Evolutionary conservation across 495 filamentous ascomycete genomes (phyloP), one percentile per base, ranked within the genome.

Genomic region (Mycothermus thermophilus): DNA sequence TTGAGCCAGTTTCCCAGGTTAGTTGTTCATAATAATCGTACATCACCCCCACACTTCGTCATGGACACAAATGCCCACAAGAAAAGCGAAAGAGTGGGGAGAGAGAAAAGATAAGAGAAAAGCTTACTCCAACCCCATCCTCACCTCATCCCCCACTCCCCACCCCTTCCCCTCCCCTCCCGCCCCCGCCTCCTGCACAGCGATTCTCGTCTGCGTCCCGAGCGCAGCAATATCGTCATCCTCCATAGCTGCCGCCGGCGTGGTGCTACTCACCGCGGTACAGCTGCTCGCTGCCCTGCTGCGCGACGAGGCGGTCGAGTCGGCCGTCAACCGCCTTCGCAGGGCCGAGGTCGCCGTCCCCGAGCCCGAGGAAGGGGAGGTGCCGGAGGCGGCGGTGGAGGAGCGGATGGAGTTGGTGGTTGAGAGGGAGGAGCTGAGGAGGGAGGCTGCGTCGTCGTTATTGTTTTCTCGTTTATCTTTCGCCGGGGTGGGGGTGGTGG

Each of bases 111-210:
- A 25, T 25, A 6, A 25, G 6, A 11, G 11, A 25, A 11, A 25
- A 11, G 22, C 22, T 25, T 34, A 57, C 34, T 58, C 56, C 37
- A 60, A 44, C 13, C 57, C 51, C 57, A 60, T 60, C 37, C 51
- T 38, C 7, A 56, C 52, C 20, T 60, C 57, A 40, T 60, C 57
- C 2, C 57, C 57, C 2, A 60, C 40, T 11, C 46, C 57, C 54
- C 57, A 60, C 24, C 42, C 50, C 9, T 44, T 43, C 23, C 23
- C 51, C 32, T 51, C 40, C 14, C 34, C 46, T 8, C 46, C 50
- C 0, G 45, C 50, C 7, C 46, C 50, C 0, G 47, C 50, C 41
- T 52, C 54, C 23, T 59, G 51, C 25, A 55, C 21, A 10, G 54
- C 51, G 11, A 45, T 41, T 27, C 43, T 45, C 3, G 44, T 35